Percentiles rank a stretch among this genome's conserved stretches.
These are phyloP conservation scores for Ceratocystis lukuohia DNA, from an alignment of 2,329 filamentous ascomycete species.

Conservation along the genomic window DNA sequence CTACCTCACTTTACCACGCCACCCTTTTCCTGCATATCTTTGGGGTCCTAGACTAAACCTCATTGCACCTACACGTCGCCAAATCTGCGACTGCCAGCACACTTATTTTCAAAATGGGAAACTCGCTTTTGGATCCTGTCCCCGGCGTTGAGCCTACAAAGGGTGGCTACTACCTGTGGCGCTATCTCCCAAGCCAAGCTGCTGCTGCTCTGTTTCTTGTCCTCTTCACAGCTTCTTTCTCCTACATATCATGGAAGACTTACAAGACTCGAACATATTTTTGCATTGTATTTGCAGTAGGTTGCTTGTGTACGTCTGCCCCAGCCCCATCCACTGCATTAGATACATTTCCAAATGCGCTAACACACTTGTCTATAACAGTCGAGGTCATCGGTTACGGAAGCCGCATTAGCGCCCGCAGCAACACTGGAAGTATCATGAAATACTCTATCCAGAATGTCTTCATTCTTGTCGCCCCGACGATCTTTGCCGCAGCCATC, in stretches of 20 bases:
- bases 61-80: background rate
- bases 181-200: background rate
- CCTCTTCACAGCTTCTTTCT: background rate
- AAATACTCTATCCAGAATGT: conserved; percentile 33
- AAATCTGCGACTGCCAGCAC: background rate
- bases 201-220: background rate
- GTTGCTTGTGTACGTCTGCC: conserved; percentile 34
- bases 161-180: background rate
- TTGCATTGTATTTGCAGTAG: conserved; percentile 33
- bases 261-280: conserved; percentile 11
- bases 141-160: background rate
- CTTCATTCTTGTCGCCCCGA: conserved; percentile 35
- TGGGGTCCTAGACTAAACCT: too few species aligned
- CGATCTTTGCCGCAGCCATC: conserved; percentile 36
- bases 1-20: too few species aligned
- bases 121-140: background rate
- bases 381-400: conserved; percentile 24
- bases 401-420: conserved; percentile 20
- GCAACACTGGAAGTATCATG: conserved; percentile 25
- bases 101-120: background rate
- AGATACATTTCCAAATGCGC: background rate
- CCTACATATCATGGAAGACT: background rate
- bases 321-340: background rate
- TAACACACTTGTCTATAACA: conserved; percentile 22
- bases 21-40: too few species aligned